Evolutionary conservation across 1,284 basidiomycete genomes (phyloP).

Genomic region (Heliocybe sulcata): DNA sequence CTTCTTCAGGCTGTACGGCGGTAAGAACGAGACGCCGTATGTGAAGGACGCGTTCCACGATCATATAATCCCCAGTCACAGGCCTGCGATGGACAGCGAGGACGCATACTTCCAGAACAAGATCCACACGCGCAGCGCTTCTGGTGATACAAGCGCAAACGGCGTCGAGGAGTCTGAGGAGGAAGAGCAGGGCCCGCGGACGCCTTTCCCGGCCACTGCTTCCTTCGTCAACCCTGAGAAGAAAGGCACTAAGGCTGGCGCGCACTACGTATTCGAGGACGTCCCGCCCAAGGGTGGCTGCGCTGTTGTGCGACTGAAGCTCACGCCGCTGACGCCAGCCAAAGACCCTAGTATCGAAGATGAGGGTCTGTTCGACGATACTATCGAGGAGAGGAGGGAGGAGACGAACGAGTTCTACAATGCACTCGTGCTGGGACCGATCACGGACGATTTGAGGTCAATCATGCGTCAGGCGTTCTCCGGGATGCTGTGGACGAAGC

Average conservation of each 20-base stretch:
- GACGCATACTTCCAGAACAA: constrained; percentile 34
- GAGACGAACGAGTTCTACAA: constrained; percentile 97
- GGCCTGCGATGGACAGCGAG: constrained; percentile 36
- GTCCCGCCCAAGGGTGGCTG: constrained; percentile 92
- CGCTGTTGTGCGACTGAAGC: constrained; percentile 90
- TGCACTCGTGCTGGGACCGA: constrained; percentile 70
- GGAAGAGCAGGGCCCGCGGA: constrained; percentile 40
- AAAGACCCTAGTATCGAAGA: constrained; percentile 81
- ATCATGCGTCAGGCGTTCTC: constrained; percentile 96
- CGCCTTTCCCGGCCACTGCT: constrained; percentile 42
- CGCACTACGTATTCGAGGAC: constrained; percentile 83
- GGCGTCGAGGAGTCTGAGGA: constrained; percentile 21
- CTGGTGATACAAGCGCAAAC: constrained; percentile 26
- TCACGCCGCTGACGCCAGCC: constrained; percentile 73
- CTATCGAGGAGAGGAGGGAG: constrained; percentile 80
- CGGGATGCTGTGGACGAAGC: constrained; percentile 99
- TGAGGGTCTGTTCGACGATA: constrained; percentile 86
- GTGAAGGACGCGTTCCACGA: constrained; percentile 99
- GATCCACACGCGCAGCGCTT: constrained; percentile 42
- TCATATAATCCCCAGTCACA: constrained; percentile 85
- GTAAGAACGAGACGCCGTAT: constrained; percentile 74
- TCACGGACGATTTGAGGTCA: constrained; percentile 89
- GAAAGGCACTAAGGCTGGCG: constrained; percentile 88
- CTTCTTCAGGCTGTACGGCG: constrained; percentile 86
- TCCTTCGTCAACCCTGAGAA: constrained; percentile 83